Percentiles rank a stretch among this genome's conserved stretches.
Conservation (phyloP, 441 rosid genomes). For the Breynia disticha region DNA sequence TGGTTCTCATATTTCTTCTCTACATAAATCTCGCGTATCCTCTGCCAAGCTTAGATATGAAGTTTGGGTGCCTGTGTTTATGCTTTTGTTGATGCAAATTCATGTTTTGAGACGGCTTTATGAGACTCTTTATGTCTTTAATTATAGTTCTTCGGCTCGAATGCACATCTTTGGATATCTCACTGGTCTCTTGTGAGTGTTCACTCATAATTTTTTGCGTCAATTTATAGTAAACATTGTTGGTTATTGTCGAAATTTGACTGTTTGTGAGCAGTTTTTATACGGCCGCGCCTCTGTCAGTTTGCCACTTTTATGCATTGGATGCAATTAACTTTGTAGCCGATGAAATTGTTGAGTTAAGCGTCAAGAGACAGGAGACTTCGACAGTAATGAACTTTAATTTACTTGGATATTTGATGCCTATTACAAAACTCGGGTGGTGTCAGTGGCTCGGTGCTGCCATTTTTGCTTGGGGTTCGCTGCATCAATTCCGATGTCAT, state of each 20-base stretch:
- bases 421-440: constrained; percentile 44
- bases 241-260: background rate
- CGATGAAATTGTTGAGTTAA: constrained; percentile 29
- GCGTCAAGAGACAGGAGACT: constrained; percentile 30
- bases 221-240: background rate
- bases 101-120: constrained; percentile 63
- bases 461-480: constrained; percentile 58
- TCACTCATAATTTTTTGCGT: constrained; percentile 2
- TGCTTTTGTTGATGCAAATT: constrained; percentile 57
- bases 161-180: constrained; percentile 64
- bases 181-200: constrained; percentile 56
- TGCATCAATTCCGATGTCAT: constrained; percentile 57
- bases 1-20: constrained; percentile 37
- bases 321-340: constrained; percentile 38
- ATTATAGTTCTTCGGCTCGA: constrained; percentile 60
- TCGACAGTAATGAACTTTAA: constrained; percentile 22
- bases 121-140: constrained; percentile 48
- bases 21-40: constrained; percentile 28
- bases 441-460: constrained; percentile 47
- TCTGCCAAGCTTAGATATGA: constrained; percentile 23
- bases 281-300: constrained; percentile 47
- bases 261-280: constrained; percentile 35
- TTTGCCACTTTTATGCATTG: constrained; percentile 35
- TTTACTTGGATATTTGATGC: constrained; percentile 24
- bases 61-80: constrained; percentile 47